These are phyloP conservation scores for Aspergillus sergii DNA, from an alignment of 2,329 filamentous ascomycete species.

Conservation along the genomic window DNA sequence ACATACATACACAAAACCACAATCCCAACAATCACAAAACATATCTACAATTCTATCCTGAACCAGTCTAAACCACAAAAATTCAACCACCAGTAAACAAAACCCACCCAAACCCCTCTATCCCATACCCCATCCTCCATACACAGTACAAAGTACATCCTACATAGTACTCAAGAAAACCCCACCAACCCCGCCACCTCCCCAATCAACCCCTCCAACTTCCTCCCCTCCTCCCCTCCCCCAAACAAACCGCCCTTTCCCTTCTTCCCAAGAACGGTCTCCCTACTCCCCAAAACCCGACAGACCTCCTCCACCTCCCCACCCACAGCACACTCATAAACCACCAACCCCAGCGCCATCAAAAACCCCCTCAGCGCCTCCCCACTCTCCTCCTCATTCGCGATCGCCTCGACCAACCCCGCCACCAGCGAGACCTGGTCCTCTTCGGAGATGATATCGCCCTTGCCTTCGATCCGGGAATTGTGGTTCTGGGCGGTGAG, in stretches of 20 bases:
- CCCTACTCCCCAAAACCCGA: slow-evolving; percentile 72
- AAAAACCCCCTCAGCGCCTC: slow-evolving; percentile 79
- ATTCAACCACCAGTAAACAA: no score
- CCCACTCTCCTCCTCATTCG: slow-evolving; percentile 51
- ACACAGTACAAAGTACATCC: no score
- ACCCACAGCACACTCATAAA: slow-evolving; percentile 69
- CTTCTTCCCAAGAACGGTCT: slow-evolving; percentile 51
- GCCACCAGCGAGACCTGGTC: slow-evolving; percentile 82
- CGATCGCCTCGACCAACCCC: slow-evolving; percentile 74
- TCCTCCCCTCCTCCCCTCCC: no score
- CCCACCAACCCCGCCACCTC: slow-evolving; percentile 42
- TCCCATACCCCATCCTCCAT: no score
- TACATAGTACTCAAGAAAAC: no score
- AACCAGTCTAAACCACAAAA: no score
- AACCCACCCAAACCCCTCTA: no score
- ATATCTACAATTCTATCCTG: no score
- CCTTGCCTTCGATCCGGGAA: slow-evolving; percentile 59
- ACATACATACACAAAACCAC: no score
- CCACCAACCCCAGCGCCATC: slow-evolving; percentile 73
- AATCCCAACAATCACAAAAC: no score
- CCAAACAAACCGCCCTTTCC: slow-evolving; percentile 36
- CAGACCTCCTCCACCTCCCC: slow-evolving; percentile 82
- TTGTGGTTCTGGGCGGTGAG: slow-evolving; percentile 71
- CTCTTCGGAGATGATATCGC: slow-evolving; percentile 64
- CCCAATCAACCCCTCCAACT: slow-evolving; percentile 20